Evolutionary conservation across 768 basidiomycete genomes (phyloP), one percentile per base, ranked within the genome.

Genomic region (Hebeloma cylindrosporum): DNA sequence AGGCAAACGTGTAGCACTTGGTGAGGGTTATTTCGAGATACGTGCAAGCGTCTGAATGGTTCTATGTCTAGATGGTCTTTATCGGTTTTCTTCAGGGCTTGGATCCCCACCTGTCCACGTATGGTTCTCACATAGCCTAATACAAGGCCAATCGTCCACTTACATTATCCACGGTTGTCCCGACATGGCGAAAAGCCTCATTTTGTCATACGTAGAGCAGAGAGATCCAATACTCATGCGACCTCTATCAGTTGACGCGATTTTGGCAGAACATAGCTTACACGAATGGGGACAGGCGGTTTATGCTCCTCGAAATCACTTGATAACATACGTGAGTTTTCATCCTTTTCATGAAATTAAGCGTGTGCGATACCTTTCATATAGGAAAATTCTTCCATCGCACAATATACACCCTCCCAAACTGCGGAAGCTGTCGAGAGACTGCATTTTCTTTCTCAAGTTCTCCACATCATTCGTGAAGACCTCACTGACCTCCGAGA

Each of bases 221-320:
- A 10, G 33, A 21, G 30, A 16, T 13, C 11, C 23, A 5, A 2
- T 37, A 25, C 43, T 54, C 11, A 43, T 51, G 2, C 46, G 48
- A n/a, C 50, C 56, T 36, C 31, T 51, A 10, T 39, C 47, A 3
- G 20, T 55, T 1, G 54, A 55, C 40, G 47, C 40, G 1, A 47
- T 51, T 23, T 23, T 55, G 3, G 40, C 40, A 7, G 54, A 51
- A 28, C 40, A 36, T 8, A 26, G 31, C 7, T 30, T 43, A 7
- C 17, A 33, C 11, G 37, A n/a, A 7, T 49, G 29, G 40, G 47
- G 45, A 5, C 16, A 14, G 5, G 45, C 40, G 7, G 14, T 39
- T 11, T 10, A 25, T 6, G 4, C 32, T 7, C 47, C 43, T 2
- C 41, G 54, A n/a, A 32, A 14, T n/a, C 6, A 18, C 11, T 33